A percentile compares a stretch with the other conserved stretches of the same genome.
phyloP scores from a whole-genome alignment of 768 basidiomycete species.

The Agaricus blazei region DNA sequence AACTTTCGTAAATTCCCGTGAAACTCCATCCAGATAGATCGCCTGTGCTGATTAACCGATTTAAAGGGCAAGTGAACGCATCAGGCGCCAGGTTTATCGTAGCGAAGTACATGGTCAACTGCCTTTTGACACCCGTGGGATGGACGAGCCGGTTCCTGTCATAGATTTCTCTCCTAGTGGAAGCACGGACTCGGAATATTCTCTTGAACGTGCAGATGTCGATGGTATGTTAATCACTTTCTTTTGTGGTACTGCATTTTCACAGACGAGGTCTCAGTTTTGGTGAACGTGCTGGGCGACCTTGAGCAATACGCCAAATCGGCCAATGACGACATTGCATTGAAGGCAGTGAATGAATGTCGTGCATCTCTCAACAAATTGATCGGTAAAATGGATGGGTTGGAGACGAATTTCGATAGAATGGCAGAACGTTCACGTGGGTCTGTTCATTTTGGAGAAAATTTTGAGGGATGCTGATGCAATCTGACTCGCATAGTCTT shows the following conservation, averaged over 20 bases:
- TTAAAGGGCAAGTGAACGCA: constrained; percentile 66
- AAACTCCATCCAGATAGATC: neutral
- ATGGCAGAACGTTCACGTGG: constrained; percentile 80
- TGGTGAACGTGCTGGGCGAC: constrained; percentile 60
- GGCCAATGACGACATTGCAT: constrained; percentile 38
- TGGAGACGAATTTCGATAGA: constrained; percentile 79
- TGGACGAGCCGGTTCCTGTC: constrained; percentile 75
- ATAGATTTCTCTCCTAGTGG: constrained; percentile 78
- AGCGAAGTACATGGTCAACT: constrained; percentile 81
- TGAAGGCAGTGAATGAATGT: constrained; percentile 58
- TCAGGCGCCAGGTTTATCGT: constrained; percentile 80
- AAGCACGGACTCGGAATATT: constrained; percentile 55
- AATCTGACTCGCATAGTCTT: constrained; percentile 44
- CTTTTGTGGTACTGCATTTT: constrained; percentile 8
- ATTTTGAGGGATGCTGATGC: constrained; percentile 3
- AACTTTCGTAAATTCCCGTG: constrained; percentile 63
- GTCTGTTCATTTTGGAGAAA: constrained; percentile 21
- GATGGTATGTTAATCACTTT: constrained; percentile 45
- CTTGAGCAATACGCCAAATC: constrained; percentile 52
- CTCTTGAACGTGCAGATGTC: constrained; percentile 68
- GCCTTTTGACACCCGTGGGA: constrained; percentile 78
- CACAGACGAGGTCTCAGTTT: constrained; percentile 31
- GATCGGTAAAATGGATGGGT: constrained; percentile 69
- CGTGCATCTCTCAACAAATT: constrained; percentile 62
- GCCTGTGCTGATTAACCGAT: neutral